A percentile compares a stretch with the other conserved stretches of the same genome.
These are phyloP conservation scores for Nannizziopsis arthrosporioides DNA, from an alignment of 2,329 filamentous ascomycete species.

Conservation along the genomic window DNA sequence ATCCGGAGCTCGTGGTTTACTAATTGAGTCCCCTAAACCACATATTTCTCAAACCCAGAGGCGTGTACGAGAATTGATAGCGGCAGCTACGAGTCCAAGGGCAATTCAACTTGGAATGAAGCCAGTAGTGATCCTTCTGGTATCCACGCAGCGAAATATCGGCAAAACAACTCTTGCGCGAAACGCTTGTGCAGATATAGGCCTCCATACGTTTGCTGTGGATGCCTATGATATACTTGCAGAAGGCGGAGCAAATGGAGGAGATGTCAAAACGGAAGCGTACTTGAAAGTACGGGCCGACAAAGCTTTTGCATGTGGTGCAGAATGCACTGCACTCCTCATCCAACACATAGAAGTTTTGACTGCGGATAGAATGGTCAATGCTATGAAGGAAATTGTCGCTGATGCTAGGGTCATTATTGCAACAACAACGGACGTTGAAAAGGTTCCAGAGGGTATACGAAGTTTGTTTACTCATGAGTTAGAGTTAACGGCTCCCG, in stretches of 20 bases:
- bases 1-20: constrained; percentile 27
- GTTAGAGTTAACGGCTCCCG: constrained; percentile 81
- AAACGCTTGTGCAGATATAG: constrained; percentile 74
- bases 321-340: constrained; percentile 72
- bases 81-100: constrained; percentile 75
- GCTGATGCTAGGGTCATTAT: constrained; percentile 71
- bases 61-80: constrained; percentile 70
- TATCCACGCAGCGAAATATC: constrained; percentile 85
- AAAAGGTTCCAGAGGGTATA: constrained; percentile 83
- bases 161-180: constrained; percentile 74
- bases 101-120: constrained; percentile 81
- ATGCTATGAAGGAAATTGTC: constrained; percentile 72
- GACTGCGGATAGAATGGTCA: constrained; percentile 79
- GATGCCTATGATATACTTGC: constrained; percentile 89
- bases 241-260: constrained; percentile 75
- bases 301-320: constrained; percentile 74
- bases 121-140: constrained; percentile 74
- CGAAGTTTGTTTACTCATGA: constrained; percentile 91
- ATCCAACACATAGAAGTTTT: constrained; percentile 83
- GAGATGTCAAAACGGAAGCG: constrained; percentile 88
- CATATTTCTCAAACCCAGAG: constrained; percentile 50
- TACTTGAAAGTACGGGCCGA: constrained; percentile 80
- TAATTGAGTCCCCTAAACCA: constrained; percentile 26
- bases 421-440: constrained; percentile 88
- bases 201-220: constrained; percentile 76